These are phyloP conservation scores for Gossypium gossypioides DNA, from an alignment of 441 rosid genomes.

Conservation along the genomic window DNA sequence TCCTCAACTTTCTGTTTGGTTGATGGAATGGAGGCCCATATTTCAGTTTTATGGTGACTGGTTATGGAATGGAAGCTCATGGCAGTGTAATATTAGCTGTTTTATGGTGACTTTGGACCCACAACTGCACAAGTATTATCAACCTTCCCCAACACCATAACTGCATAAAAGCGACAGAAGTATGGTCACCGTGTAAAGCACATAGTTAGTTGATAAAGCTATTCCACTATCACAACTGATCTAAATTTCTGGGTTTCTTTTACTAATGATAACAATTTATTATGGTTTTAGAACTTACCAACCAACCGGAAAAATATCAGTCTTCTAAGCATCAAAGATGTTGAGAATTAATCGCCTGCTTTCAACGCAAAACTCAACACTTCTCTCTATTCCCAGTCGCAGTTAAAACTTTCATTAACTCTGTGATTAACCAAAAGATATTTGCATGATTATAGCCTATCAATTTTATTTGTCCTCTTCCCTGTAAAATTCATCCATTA, in stretches of 20 bases:
- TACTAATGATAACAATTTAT: no score
- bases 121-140: background rate
- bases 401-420: no score
- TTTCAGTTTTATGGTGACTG: background rate
- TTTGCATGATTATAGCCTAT: background rate
- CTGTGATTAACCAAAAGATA: background rate
- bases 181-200: background rate
- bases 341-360: no score
- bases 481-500: background rate
- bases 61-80: background rate
- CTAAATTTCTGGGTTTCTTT: no score
- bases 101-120: background rate
- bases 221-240: background rate
- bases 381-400: no score
- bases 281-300: no score
- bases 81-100: background rate
- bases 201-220: background rate
- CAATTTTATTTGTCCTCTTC: background rate
- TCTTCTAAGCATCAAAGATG: no score
- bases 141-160: background rate
- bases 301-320: no score
- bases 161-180: background rate
- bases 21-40: background rate
- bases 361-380: no score
- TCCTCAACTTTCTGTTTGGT: background rate